Evolutionary conservation across 352 stramenopile genomes (phyloP).

Genomic region (Phytophthora colocasiae): DNA sequence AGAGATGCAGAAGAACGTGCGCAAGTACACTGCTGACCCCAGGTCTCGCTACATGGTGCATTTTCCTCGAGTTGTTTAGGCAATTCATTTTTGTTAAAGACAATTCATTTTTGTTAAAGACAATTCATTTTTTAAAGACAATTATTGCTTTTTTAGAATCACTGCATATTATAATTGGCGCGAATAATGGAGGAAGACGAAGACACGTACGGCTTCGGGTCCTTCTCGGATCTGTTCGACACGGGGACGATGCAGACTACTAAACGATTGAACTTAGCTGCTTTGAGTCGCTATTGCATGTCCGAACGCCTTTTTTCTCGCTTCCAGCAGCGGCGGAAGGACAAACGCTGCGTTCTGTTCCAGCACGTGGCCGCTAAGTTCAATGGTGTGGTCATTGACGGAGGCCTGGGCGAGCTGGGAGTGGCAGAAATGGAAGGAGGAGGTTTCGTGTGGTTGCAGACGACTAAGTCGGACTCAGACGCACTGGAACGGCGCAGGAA

Average conservation of each 20-base stretch:
- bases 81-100: background rate
- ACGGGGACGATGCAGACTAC: background rate
- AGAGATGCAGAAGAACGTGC: slow-evolving; percentile 76
- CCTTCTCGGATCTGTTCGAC: slow-evolving; percentile 66
- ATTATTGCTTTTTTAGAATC: too few species aligned
- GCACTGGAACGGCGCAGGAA: slow-evolving; percentile 56
- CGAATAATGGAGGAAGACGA: slow-evolving; percentile 60
- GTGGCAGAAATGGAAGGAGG: slow-evolving; percentile 32
- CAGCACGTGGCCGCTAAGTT: slow-evolving; percentile 64
- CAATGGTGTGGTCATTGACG: slow-evolving; percentile 56
- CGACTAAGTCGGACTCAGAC: slow-evolving; percentile 57
- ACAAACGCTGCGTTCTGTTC: slow-evolving; percentile 33
- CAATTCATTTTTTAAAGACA: too few species aligned
- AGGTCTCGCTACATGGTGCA: slow-evolving; percentile 68
- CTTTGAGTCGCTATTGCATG: slow-evolving; percentile 60
- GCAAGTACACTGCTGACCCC: slow-evolving; percentile 78
- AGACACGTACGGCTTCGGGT: slow-evolving; percentile 76
- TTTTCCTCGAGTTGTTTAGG: slow-evolving; percentile 47
- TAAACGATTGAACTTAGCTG: slow-evolving; percentile 44
- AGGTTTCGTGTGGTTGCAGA: slow-evolving; percentile 67
- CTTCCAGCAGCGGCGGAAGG: slow-evolving; percentile 43
- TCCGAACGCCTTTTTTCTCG: slow-evolving; percentile 44
- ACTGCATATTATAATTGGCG: too few species aligned
- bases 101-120: too few species aligned
- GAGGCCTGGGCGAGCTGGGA: slow-evolving; percentile 49